Percentiles rank a stretch among this genome's conserved stretches.
Conservation (phyloP, 768 basidiomycete genomes). For the Trametes coccinea region DNA sequence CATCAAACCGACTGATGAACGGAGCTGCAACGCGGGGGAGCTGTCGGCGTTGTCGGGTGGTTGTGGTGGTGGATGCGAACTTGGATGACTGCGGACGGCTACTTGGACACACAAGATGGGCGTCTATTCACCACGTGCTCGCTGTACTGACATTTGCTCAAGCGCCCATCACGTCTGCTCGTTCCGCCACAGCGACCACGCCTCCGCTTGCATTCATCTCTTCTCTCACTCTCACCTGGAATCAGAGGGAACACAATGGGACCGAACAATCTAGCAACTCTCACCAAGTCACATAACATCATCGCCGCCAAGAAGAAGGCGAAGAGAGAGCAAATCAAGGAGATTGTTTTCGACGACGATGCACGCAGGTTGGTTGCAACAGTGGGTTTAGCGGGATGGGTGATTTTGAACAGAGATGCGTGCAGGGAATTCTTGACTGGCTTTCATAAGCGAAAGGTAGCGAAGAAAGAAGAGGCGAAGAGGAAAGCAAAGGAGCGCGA, state of each 20-base stretch:
- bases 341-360: constrained; percentile 84
- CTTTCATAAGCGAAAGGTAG: constrained; percentile 90
- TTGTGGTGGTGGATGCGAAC: neutral
- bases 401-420: neutral
- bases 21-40: neutral
- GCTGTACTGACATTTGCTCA: neutral
- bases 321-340: constrained; percentile 67
- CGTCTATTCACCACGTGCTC: constrained; percentile 2
- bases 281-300: constrained; percentile 64
- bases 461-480: constrained; percentile 74
- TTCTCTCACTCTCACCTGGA: neutral
- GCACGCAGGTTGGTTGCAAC: constrained; percentile 61
- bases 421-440: constrained; percentile 87
- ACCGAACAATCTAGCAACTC: constrained; percentile 49
- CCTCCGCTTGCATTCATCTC: neutral
- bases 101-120: constrained; percentile 6
- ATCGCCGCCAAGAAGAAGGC: constrained; percentile 69
- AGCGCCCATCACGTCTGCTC: neutral
- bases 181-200: neutral
- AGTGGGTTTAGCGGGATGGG: too few relatives aligned
- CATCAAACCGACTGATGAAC: neutral
- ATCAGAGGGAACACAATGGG: constrained; percentile 26
- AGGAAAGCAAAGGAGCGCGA: constrained; percentile 75
- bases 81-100: neutral
- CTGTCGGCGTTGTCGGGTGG: neutral